phyloP scores from a whole-genome alignment of 1,284 basidiomycete genomes.

The Malassezia arunalokei region DNA sequence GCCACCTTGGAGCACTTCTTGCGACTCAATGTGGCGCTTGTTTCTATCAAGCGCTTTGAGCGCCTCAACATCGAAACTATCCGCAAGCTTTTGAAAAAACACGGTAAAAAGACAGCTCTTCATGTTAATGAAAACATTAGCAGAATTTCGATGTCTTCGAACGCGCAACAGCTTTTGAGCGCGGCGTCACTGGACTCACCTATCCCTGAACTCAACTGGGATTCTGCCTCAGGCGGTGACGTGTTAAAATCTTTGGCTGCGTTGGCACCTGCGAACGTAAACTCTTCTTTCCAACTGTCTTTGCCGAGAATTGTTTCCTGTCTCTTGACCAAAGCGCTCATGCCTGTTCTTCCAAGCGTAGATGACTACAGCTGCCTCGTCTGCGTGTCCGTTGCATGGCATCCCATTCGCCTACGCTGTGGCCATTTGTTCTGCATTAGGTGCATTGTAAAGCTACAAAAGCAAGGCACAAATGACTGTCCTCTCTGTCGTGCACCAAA shows the following conservation, averaged over 20 bases:
- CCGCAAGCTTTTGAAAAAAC: slow-evolving; percentile 67
- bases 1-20: slow-evolving; percentile 61
- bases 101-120: slow-evolving; percentile 65
- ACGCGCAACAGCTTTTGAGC: slow-evolving; percentile 1
- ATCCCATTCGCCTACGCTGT: slow-evolving; percentile 62
- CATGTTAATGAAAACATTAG: background rate
- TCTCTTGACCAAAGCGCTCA: slow-evolving; percentile 67
- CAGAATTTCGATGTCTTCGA: background rate
- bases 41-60: slow-evolving; percentile 71
- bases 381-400: slow-evolving; percentile 48
- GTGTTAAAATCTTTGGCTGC: slow-evolving; percentile 2
- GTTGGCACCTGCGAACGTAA: background rate
- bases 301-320: slow-evolving; percentile 71
- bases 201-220: slow-evolving; percentile 4
- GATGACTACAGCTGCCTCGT: slow-evolving; percentile 56
- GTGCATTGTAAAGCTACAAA: slow-evolving; percentile 89
- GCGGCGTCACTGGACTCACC: slow-evolving; percentile 6
- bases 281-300: slow-evolving; percentile 19
- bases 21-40: slow-evolving; percentile 64
- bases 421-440: slow-evolving; percentile 80
- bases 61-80: slow-evolving; percentile 71
- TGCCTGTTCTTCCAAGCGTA: slow-evolving; percentile 69
- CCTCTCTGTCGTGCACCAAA: slow-evolving; percentile 58
- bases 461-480: slow-evolving; percentile 63
- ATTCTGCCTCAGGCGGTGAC: background rate